Conservation (phyloP, 2,329 filamentous ascomycete genomes). For the Alternaria novae-zelandiae region DNA sequence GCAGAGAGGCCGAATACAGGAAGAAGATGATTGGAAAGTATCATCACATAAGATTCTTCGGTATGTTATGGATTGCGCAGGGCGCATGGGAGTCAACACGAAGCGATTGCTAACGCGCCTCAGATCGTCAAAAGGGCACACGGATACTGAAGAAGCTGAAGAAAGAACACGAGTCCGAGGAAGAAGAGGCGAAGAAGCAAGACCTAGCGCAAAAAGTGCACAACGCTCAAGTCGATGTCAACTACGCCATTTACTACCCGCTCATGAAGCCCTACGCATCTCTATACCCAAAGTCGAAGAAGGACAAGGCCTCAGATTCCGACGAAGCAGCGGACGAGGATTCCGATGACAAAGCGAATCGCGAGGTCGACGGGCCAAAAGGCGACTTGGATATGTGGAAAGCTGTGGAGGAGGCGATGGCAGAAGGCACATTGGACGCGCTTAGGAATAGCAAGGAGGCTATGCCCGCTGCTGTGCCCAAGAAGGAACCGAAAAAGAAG, state of each 20-base stretch:
- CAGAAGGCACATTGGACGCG: conserved; percentile 61
- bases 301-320: conserved; percentile 19
- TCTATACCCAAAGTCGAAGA: conserved; percentile 54
- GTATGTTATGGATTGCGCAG: conserved; percentile 53
- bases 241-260: conserved; percentile 77
- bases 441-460: conserved; percentile 61
- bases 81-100: not conserved
- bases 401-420: conserved; percentile 69
- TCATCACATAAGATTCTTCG: conserved; percentile 85
- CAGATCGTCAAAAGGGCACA: conserved; percentile 75
- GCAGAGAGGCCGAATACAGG: conserved; percentile 65
- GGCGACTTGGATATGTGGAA: conserved; percentile 70
- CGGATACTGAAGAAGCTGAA: conserved; percentile 69
- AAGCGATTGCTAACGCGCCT: conserved; percentile 4
- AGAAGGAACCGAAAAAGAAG: conserved; percentile 31
- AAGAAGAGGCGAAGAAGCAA: conserved; percentile 60
- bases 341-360: conserved; percentile 37
- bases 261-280: conserved; percentile 73
- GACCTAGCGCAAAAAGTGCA: conserved; percentile 65
- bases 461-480: conserved; percentile 25
- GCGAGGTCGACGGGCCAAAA: conserved; percentile 50
- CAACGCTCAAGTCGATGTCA: conserved; percentile 73
- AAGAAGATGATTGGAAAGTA: conserved; percentile 78
- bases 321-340: conserved; percentile 31
- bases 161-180: conserved; percentile 60